Conservation (phyloP, 2,329 filamentous ascomycete species). For the Onygenales sp. region DNA sequence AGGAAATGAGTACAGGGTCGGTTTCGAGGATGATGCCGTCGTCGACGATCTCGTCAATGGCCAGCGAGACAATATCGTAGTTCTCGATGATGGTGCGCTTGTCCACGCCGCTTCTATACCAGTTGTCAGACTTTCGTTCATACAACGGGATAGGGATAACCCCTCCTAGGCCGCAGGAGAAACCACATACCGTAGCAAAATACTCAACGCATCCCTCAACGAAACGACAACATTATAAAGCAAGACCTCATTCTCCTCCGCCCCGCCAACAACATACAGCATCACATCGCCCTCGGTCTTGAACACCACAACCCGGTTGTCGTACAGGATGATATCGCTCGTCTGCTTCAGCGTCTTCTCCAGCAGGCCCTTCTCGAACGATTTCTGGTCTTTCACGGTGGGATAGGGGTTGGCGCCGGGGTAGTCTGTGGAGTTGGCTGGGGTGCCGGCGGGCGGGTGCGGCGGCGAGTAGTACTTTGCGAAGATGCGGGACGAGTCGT, state of each 20-base stretch:
- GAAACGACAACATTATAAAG: constrained; percentile 90
- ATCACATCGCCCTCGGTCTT: constrained; percentile 98
- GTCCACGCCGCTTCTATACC: constrained; percentile 76
- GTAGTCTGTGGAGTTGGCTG: constrained; percentile 48
- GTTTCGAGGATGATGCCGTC: constrained; percentile 96
- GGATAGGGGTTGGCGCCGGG: constrained; percentile 69
- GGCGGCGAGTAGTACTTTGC: constrained; percentile 82
- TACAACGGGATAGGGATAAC: no score
- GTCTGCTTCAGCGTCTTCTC: constrained; percentile 95
- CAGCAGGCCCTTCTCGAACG: constrained; percentile 90
- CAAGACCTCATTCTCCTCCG: constrained; percentile 94
- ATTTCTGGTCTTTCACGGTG: constrained; percentile 85
- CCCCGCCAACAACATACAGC: constrained; percentile 82
- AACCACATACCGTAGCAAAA: constrained; percentile 71
- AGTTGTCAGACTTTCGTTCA: no score
- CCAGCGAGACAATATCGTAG: constrained; percentile 90
- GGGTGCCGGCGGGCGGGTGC: constrained; percentile 52
- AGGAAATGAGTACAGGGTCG: constrained; percentile 86
- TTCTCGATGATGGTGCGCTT: constrained; percentile 98
- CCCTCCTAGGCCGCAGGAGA: neutral
- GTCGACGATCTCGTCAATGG: constrained; percentile 90
- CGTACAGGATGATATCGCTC: constrained; percentile 93
- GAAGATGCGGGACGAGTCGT: constrained; percentile 86
- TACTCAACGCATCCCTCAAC: constrained; percentile 79
- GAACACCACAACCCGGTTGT: constrained; percentile 92